Evolutionary conservation across 2,329 filamentous ascomycete genomes (phyloP).

Genomic region (Xylaria polymorpha): DNA sequence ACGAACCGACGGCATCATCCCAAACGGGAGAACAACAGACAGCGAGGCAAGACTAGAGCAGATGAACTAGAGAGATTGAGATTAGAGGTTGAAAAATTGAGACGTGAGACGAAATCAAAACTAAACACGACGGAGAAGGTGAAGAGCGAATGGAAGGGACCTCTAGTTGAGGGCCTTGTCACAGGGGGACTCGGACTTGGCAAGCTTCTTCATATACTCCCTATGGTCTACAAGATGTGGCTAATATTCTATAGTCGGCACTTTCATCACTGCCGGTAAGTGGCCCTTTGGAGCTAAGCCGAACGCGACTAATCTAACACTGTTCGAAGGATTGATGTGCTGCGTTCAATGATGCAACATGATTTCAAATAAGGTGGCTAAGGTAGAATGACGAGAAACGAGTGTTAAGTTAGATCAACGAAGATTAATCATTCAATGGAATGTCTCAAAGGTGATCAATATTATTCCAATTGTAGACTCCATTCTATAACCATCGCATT

Average conservation of each 20-base stretch:
- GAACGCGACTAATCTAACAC: neutral
- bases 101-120: constrained; percentile 14
- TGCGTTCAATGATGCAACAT: constrained; percentile 15
- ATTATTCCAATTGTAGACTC: no score
- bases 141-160: constrained; percentile 21
- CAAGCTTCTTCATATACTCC: neutral
- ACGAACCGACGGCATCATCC: neutral
- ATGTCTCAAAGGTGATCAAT: neutral
- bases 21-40: neutral
- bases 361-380: no score
- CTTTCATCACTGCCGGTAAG: constrained; percentile 30
- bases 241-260: constrained; percentile 4
- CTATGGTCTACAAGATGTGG: neutral
- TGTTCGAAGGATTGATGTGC: constrained; percentile 14
- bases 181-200: constrained; percentile 22
- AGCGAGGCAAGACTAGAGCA: neutral
- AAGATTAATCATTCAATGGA: neutral
- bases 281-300: neutral
- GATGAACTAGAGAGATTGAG: constrained; percentile 13
- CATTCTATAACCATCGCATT: no score
- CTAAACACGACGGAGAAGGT: constrained; percentile 17
- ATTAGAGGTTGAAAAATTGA: constrained; percentile 13
- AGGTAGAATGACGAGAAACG: neutral
- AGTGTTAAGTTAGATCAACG: neutral
- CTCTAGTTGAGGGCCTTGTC: neutral